phyloP scores from a whole-genome alignment of 2,329 filamentous ascomycete species.

The Penicillium polonicum region DNA sequence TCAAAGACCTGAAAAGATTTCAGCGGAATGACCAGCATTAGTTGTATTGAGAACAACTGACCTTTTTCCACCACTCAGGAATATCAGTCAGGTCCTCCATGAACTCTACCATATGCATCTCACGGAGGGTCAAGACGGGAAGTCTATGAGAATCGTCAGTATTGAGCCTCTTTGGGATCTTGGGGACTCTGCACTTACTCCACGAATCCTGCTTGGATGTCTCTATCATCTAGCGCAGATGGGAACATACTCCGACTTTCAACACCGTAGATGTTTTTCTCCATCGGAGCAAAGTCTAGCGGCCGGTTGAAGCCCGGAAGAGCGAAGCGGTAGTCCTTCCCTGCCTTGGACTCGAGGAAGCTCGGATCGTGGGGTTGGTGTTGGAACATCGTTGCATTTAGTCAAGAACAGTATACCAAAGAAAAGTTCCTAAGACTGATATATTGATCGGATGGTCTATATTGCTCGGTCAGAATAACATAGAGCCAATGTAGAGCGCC shows the following conservation, averaged over 20 bases:
- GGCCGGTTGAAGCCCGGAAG: conserved; percentile 38
- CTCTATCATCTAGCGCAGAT: conserved; percentile 33
- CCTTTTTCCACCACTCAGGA: conserved; percentile 41
- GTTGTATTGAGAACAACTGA: conserved; percentile 2
- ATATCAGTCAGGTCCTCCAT: conserved; percentile 46
- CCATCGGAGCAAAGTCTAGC: conserved; percentile 26
- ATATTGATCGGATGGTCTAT: background rate
- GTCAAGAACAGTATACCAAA: background rate
- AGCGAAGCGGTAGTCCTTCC: conserved; percentile 18
- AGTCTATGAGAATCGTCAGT: conserved; percentile 18
- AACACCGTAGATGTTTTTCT: conserved; percentile 32
- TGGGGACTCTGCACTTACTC: conserved; percentile 20
- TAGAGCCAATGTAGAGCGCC: background rate
- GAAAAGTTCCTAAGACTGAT: background rate
- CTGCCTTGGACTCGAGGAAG: conserved; percentile 9
- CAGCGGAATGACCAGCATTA: background rate
- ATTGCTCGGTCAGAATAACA: background rate
- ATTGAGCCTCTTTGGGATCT: background rate
- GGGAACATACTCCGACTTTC: conserved; percentile 33
- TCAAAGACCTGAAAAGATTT: conserved; percentile 31
- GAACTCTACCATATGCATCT: conserved; percentile 40
- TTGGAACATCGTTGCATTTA: conserved; percentile 23
- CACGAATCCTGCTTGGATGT: conserved; percentile 30
- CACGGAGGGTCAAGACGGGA: conserved; percentile 36
- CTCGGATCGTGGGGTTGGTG: conserved; percentile 10